These are phyloP conservation scores for Chrysosphaeria jannelii DNA, from an alignment of 2,329 filamentous ascomycete genomes.

Conservation along the genomic window DNA sequence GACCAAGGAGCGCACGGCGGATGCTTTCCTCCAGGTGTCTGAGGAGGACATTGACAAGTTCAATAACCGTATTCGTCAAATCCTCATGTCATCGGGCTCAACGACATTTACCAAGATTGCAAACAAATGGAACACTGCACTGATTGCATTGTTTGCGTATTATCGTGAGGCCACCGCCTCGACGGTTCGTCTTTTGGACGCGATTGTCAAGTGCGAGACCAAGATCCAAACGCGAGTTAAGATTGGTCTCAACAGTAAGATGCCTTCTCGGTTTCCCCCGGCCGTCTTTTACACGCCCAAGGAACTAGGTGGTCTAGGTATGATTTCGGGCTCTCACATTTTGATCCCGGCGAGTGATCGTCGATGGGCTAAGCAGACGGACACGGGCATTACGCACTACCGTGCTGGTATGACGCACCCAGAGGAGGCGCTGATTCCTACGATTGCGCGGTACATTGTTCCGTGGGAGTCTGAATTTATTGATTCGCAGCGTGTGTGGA, in stretches of 20 bases:
- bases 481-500: slow-evolving; percentile 96
- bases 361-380: slow-evolving; percentile 93
- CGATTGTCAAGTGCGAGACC: slow-evolving; percentile 96
- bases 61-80: slow-evolving; percentile 95
- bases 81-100: slow-evolving; percentile 96
- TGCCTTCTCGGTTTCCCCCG: slow-evolving; percentile 94
- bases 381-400: slow-evolving; percentile 90
- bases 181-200: slow-evolving; percentile 77
- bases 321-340: slow-evolving; percentile 97
- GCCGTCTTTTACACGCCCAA: slow-evolving; percentile 98
- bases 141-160: slow-evolving; percentile 94
- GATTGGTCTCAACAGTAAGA: slow-evolving; percentile 96
- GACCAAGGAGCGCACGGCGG: slow-evolving; percentile 85
- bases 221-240: slow-evolving; percentile 98
- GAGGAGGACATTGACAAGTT: slow-evolving; percentile 97
- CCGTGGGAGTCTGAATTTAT: slow-evolving; percentile 98
- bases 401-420: slow-evolving; percentile 94
- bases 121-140: slow-evolving; percentile 97
- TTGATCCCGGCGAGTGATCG: slow-evolving; percentile 93
- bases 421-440: slow-evolving; percentile 89
- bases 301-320: slow-evolving; percentile 82
- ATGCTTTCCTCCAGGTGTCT: slow-evolving; percentile 91
- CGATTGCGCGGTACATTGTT: slow-evolving; percentile 98
- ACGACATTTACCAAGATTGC: slow-evolving; percentile 99
- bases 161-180: slow-evolving; percentile 94